These are phyloP conservation scores for Emericellopsis terricola DNA, from an alignment of 495 filamentous ascomycete genomes.

Conservation along the genomic window DNA sequence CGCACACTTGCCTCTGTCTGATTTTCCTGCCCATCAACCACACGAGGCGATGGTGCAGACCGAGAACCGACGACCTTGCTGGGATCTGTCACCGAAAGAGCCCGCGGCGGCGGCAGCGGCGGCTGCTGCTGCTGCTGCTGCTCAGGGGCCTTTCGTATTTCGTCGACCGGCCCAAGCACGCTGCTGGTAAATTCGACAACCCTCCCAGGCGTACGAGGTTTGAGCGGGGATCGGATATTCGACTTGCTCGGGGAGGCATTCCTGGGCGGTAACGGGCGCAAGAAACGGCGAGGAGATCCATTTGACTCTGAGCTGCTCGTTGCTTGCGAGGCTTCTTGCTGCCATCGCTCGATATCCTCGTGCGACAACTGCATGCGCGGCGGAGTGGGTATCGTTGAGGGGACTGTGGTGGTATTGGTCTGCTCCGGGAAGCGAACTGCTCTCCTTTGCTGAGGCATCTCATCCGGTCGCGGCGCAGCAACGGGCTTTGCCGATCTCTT, in stretches of 20 bases:
- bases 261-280: constrained; percentile 12
- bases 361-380: constrained; percentile 3
- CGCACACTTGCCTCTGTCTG: no score
- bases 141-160: background rate
- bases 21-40: no score
- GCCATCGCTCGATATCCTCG: constrained; percentile 7
- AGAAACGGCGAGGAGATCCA: constrained; percentile 1
- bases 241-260: constrained; percentile 30
- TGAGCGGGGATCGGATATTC: constrained; percentile 31
- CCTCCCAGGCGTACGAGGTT: constrained; percentile 26
- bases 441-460: no score
- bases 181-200: constrained; percentile 27
- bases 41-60: no score
- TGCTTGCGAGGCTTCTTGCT: constrained; percentile 5
- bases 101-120: no score
- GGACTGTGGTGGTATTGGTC: constrained; percentile 13
- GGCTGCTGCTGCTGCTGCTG: constrained; percentile 3
- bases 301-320: constrained; percentile 2
- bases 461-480: no score
- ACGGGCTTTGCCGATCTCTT: constrained; percentile 8
- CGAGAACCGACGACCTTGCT: background rate
- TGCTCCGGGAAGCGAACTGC: constrained; percentile 29
- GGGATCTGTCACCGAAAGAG: constrained; percentile 1
- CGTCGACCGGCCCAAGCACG: constrained; percentile 15
- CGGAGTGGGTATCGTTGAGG: constrained; percentile 1